A percentile compares a stretch with the other conserved stretches of the same genome.
These are phyloP conservation scores for Phytophthora foliorum DNA, from an alignment of 352 stramenopile species.

Conservation along the genomic window DNA sequence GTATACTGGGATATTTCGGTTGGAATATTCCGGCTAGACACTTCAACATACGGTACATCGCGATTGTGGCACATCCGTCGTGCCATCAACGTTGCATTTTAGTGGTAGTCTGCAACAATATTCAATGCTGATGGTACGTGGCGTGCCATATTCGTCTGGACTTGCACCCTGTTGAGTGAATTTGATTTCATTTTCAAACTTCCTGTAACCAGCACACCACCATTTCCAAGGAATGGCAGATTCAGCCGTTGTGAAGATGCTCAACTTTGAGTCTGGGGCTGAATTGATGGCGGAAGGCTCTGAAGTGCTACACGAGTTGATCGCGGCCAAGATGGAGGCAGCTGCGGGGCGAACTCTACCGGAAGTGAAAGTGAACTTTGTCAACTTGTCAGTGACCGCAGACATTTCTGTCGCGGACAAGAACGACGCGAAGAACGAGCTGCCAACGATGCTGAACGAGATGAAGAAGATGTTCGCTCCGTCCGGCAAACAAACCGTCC, in stretches of 20 bases:
- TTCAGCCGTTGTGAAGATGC: conserved; percentile 2
- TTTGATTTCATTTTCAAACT: conserved; percentile 22
- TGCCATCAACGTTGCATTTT: neutral
- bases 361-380: conserved; percentile 44
- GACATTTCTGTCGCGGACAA: conserved; percentile 35
- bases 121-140: conserved; percentile 27
- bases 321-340: conserved; percentile 29
- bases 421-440: conserved; percentile 28
- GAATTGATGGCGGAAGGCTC: conserved; percentile 34
- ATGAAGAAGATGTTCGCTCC: conserved; percentile 28
- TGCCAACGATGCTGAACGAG: conserved; percentile 47
- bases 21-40: neutral
- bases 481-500: conserved; percentile 30
- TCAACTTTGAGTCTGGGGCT: conserved; percentile 25
- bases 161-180: neutral
- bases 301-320: conserved; percentile 36
- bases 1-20: neutral
- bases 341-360: conserved; percentile 34
- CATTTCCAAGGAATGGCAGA: conserved; percentile 9
- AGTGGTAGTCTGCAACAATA: neutral
- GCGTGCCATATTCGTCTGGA: conserved; percentile 10
- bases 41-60: neutral
- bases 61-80: neutral
- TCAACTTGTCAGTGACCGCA: conserved; percentile 21
- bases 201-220: conserved; percentile 4